Base-by-base conservation (phyloP, 73 alveolate genomes). In the Tetrahymena elliotti region DNA sequence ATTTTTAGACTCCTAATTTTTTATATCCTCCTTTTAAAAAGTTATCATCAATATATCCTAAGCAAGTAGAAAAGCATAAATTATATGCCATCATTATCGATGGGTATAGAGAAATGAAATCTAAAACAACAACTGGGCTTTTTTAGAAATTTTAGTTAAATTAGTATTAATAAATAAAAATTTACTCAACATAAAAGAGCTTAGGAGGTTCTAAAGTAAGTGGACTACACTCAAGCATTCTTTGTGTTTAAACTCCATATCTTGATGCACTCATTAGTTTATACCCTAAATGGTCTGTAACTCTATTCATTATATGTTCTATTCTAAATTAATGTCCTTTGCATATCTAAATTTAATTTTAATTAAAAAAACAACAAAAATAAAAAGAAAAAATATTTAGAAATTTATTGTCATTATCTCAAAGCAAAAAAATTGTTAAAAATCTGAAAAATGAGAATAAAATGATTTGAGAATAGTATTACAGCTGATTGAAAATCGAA, bases 301-400 rank as follows among this genome's bases (percentile, higher is more conserved):
- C 96, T 93, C 97, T 96, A 20, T 98, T 94, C 93, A 98, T 93
- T 8, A 98, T 97, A 39, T 98, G 98, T 83, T 98, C 99, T 4
- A 98, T 99, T 97, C 97, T 97, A 95, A 96, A 98, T 95, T 98
- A 97, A 40, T 98, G 93, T 22, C 99, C 99, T 93, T 99, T 92
- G 13, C 98, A 97, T 94, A 95, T 98, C 97, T 84, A 98, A 94
- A 92, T 94, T 27, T 68, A 68, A 24, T 4, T 3, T 68, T 0
- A 95, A 27, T 97, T 95, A 33, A 97, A 83, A 96, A 97, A 98
- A 47, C 92, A 93, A 68, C 94, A 95, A 82, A 68, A 33, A 68
- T 7, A 33, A 33, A 33, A 68, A 68, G 93, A 33, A 33, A 33
- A 68, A 68, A 38, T 7, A 7, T 38, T 38, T 38, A 38, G 52